Base-by-base conservation (phyloP, 345 rosid species). In the Gossypium australe region DNA sequence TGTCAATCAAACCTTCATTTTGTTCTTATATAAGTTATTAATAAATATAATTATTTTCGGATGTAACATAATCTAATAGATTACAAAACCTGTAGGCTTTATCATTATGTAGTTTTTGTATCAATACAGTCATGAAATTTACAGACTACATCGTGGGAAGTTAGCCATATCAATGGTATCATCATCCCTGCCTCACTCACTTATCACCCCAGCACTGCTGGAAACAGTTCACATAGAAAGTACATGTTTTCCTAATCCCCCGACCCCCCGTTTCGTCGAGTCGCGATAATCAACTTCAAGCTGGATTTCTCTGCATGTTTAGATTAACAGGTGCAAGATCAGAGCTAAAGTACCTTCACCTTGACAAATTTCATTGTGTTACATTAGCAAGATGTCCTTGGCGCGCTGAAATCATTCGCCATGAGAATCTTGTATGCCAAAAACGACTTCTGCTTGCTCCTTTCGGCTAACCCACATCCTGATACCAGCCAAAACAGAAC, bases 391-490 rank as follows among this genome's bases (percentile, higher is more conserved):
- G 17, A 55, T 44, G 56, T 43, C 41, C 7, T 44, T 52, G 66
- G 16, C 38, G 34, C 69, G 62, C 24, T 52, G 70, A 41, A 63
- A 63, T 76, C 75, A 44, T 72, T 73, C 62, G 24, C 57, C 77
- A 53, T 48, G 62, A 68, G 57, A 41, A 70, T 62, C 75, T 63
- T 57, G 52, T 38, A 47, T 7, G 57, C 25, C 27, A 66, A 71
- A 74, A 43, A 13, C 59, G 20, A 57, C 12, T 57, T 14, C 65
- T 20, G 43, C 65, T 58, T 20, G 59, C 29, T 64, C 41, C 55
- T 24, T 12, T 53, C 60, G 41, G 14, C 76, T 76, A 77, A 55
- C 82, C 79, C 41, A 75, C 81, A 80, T 81, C 85, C 86, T 81
- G 85, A 48, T 25, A 73, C 48, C 61, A 77, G 71, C 47, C 60